phyloP scores from a whole-genome alignment of 1,284 basidiomycete genomes.

The Tremellales sp. region DNA sequence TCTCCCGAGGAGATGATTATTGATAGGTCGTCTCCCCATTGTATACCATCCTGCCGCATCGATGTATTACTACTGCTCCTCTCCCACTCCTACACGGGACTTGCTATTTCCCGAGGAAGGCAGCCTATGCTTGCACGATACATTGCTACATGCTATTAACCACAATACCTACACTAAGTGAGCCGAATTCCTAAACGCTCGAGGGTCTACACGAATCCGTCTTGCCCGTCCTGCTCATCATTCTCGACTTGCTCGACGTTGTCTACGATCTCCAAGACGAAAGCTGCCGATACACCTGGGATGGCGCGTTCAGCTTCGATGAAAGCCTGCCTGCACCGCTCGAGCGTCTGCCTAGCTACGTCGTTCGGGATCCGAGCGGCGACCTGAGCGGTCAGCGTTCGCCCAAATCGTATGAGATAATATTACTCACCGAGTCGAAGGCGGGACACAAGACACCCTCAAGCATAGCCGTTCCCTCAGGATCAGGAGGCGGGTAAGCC shows the following conservation, averaged over 20 bases:
- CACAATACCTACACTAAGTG: too few species aligned
- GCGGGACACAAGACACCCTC: slow-evolving; percentile 92
- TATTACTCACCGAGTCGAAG: slow-evolving; percentile 71
- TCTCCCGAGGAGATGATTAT: slow-evolving; percentile 91
- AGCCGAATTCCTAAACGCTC: too few species aligned
- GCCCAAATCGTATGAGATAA: not conserved
- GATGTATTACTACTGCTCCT: too few species aligned
- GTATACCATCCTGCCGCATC: too few species aligned
- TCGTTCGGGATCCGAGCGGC: slow-evolving; percentile 82
- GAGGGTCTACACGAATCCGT: not conserved
- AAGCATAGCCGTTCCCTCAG: slow-evolving; percentile 80
- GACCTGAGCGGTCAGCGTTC: slow-evolving; percentile 55
- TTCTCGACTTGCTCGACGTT: slow-evolving; percentile 50
- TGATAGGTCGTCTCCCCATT: slow-evolving; percentile 48
- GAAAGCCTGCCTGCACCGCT: slow-evolving; percentile 79
- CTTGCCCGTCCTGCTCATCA: not conserved
- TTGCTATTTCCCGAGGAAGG: too few species aligned
- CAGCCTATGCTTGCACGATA: too few species aligned
- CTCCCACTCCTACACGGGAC: too few species aligned
- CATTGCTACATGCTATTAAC: too few species aligned
- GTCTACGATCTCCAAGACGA: slow-evolving; percentile 53
- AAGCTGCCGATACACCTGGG: slow-evolving; percentile 50
- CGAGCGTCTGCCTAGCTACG: slow-evolving; percentile 77
- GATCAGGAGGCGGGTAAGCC: slow-evolving; percentile 35
- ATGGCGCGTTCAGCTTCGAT: slow-evolving; percentile 80